Percentiles rank a stretch among this genome's conserved stretches.
Conservation (phyloP, 192 early-diverging fungal genomes). For the Coemansia sp. region DNA sequence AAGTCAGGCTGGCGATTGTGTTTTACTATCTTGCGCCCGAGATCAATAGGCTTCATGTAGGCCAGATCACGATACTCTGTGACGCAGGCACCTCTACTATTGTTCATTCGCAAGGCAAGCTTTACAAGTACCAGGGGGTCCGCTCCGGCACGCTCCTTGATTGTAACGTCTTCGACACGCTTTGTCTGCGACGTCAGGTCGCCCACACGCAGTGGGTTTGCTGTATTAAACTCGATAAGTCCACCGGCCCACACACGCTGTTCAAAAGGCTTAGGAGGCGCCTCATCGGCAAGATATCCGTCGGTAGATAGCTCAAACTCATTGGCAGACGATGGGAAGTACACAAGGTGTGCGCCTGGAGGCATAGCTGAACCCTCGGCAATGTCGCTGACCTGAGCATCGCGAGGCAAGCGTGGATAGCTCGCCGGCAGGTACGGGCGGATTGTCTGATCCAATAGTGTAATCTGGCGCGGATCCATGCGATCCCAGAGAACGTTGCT, state of each 20-base stretch:
- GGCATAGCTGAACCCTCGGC: slow-evolving; percentile 55
- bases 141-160: slow-evolving; percentile 52
- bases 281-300: slow-evolving; percentile 76
- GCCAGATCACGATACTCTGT: slow-evolving; percentile 67
- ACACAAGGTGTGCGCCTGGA: slow-evolving; percentile 71
- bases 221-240: slow-evolving; percentile 55
- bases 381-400: slow-evolving; percentile 26
- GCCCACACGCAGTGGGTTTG: slow-evolving; percentile 64
- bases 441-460: slow-evolving; percentile 45
- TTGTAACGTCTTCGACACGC: slow-evolving; percentile 52
- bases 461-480: slow-evolving; percentile 43
- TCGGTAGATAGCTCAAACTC: slow-evolving; percentile 70
- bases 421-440: slow-evolving; percentile 33
- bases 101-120: slow-evolving; percentile 61
- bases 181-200: slow-evolving; percentile 61
- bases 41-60: slow-evolving; percentile 53
- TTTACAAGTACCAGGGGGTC: slow-evolving; percentile 70
- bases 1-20: slow-evolving; percentile 62
- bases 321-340: slow-evolving; percentile 72
- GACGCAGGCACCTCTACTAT: slow-evolving; percentile 59
- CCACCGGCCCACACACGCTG: slow-evolving; percentile 92
- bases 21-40: slow-evolving; percentile 31
- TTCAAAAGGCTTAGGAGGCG: slow-evolving; percentile 72
- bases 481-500: slow-evolving; percentile 29
- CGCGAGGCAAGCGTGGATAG: slow-evolving; percentile 22